Percentiles rank a stretch among this genome's conserved stretches.
phyloP scores from a whole-genome alignment of 2,329 filamentous ascomycete species.

The Venturia oleaginea region DNA sequence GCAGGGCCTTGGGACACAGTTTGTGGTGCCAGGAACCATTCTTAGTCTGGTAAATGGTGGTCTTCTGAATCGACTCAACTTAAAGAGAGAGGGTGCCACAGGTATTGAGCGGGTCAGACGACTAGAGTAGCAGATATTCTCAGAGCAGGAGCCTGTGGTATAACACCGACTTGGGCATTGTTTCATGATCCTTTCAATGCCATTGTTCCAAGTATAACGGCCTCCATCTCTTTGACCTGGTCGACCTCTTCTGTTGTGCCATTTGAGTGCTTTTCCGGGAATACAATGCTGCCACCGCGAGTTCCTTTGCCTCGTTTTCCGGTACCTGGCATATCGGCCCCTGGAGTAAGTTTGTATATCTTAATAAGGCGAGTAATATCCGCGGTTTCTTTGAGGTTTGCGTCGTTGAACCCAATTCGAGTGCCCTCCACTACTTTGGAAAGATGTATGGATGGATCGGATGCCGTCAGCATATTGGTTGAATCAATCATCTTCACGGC shows the following conservation, averaged over 20 bases:
- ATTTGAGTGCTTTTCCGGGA: neutral
- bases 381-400: conserved; percentile 18
- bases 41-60: neutral
- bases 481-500: conserved; percentile 63
- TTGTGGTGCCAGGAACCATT: conserved; percentile 13
- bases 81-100: neutral
- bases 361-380: conserved; percentile 13
- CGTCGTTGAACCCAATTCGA: conserved; percentile 52
- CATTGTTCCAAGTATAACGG: conserved; percentile 15
- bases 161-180: neutral
- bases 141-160: neutral
- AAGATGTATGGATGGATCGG: conserved; percentile 47
- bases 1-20: conserved; percentile 38
- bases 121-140: neutral
- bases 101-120: neutral
- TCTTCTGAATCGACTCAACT: neutral
- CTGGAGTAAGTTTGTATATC: conserved; percentile 13
- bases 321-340: neutral
- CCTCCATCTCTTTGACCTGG: conserved; percentile 15
- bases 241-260: conserved; percentile 3
- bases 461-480: conserved; percentile 16
- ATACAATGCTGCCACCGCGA: neutral
- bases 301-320: conserved; percentile 4
- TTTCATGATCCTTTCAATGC: conserved; percentile 15
- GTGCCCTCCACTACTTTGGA: conserved; percentile 52